These are phyloP conservation scores for Fusarium illudens DNA, from an alignment of 2,329 filamentous ascomycete genomes.

Conservation along the genomic window DNA sequence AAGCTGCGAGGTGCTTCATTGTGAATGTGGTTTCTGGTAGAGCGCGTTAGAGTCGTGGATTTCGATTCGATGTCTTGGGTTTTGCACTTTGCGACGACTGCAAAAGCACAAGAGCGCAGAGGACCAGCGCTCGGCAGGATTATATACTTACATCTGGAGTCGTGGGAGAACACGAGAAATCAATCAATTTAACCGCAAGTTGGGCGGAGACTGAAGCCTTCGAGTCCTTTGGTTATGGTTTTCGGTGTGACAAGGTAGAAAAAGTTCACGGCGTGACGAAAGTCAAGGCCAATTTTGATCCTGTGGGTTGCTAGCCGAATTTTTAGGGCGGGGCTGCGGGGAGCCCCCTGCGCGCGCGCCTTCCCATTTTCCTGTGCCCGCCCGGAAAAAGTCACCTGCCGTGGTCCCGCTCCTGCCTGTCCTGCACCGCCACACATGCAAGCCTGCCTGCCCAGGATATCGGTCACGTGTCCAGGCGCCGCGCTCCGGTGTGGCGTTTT, in stretches of 20 bases:
- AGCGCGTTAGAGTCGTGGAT: constrained; percentile 24
- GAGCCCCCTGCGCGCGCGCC: background rate
- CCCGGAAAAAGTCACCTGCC: constrained; percentile 21
- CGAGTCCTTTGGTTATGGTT: constrained; percentile 73
- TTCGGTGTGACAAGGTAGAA: constrained; percentile 44
- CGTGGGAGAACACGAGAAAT: constrained; percentile 80
- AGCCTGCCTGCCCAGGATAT: background rate
- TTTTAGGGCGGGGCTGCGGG: constrained; percentile 31
- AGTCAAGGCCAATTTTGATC: constrained; percentile 44
- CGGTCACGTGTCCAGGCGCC: constrained; percentile 31
- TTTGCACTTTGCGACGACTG: constrained; percentile 1
- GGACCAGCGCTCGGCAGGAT: background rate
- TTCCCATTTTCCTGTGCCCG: background rate
- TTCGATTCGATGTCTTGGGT: background rate
- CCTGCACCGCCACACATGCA: constrained; percentile 40
- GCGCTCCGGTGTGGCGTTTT: constrained; percentile 35
- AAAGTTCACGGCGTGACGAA: constrained; percentile 41
- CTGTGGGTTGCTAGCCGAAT: constrained; percentile 45
- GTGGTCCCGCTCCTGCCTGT: background rate
- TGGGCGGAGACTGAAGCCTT: constrained; percentile 99
- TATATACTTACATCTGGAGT: constrained; percentile 48
- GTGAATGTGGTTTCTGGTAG: constrained; percentile 60
- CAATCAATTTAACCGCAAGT: constrained; percentile 99
- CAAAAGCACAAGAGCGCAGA: background rate
- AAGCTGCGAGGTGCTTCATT: constrained; percentile 99